Conservation (phyloP, 805 yeast species). For the Ogataea pignaliae region DNA sequence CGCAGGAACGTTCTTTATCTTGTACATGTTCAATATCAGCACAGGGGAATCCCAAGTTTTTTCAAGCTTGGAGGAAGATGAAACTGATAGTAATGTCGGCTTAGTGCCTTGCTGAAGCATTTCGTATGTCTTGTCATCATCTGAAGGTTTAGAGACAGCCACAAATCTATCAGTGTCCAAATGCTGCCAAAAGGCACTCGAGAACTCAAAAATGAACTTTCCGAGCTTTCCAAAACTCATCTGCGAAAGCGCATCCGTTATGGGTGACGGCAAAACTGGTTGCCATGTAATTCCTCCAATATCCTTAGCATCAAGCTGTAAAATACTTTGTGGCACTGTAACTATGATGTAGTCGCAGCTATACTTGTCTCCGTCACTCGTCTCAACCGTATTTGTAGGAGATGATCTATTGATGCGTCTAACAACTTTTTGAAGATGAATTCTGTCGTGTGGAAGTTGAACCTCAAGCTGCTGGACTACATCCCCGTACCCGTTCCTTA, state of each 20-base stretch:
- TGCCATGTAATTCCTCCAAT: slow-evolving; percentile 48
- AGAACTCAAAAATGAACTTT: slow-evolving; percentile 68
- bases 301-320: slow-evolving; percentile 37
- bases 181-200: slow-evolving; percentile 53
- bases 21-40: slow-evolving; percentile 54
- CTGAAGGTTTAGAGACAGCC: slow-evolving; percentile 37
- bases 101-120: slow-evolving; percentile 1
- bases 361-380: slow-evolving; percentile 29
- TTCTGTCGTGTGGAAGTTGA: slow-evolving; percentile 34
- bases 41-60: slow-evolving; percentile 57
- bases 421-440: slow-evolving; percentile 42
- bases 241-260: slow-evolving; percentile 39
- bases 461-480: slow-evolving; percentile 43
- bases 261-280: slow-evolving; percentile 48
- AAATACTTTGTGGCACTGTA: slow-evolving; percentile 73
- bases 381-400: slow-evolving; percentile 27
- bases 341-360: slow-evolving; percentile 58
- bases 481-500: slow-evolving; percentile 52
- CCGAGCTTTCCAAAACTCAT: slow-evolving; percentile 68
- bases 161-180: slow-evolving; percentile 45
- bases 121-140: slow-evolving; percentile 8
- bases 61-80: slow-evolving; percentile 22
- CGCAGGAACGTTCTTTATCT: slow-evolving; percentile 44
- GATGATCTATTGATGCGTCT: slow-evolving; percentile 30
- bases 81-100: not conserved